phyloP scores from a whole-genome alignment of 1,284 basidiomycete genomes.

The Coriolopsis trogii region DNA sequence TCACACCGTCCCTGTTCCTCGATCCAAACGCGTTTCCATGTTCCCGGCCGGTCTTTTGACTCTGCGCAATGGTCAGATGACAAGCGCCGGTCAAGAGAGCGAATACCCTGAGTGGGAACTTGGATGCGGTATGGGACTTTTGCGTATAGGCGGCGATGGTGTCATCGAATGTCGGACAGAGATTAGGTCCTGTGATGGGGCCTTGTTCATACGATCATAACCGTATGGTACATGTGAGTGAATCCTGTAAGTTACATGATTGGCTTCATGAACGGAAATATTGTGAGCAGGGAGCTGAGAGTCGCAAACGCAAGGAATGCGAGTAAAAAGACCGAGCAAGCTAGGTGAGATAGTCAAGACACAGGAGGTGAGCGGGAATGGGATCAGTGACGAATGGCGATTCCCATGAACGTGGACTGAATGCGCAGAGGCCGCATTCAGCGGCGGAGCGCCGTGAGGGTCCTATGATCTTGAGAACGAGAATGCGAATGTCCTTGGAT shows the following conservation, averaged over 20 bases:
- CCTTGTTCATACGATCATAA: too few relatives aligned
- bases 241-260: too few relatives aligned
- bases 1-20: neutral
- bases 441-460: conserved; percentile 29
- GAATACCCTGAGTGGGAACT: neutral
- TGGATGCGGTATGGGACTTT: too few relatives aligned
- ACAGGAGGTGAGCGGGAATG: neutral
- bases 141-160: neutral
- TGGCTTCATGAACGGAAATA: too few relatives aligned
- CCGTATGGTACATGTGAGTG: too few relatives aligned
- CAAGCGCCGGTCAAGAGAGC: neutral
- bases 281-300: too few relatives aligned
- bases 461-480: conserved; percentile 26
- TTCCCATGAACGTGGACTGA: conserved; percentile 30
- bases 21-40: neutral
- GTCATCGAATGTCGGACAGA: neutral
- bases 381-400: conserved; percentile 1
- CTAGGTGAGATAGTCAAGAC: neutral
- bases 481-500: conserved; percentile 14
- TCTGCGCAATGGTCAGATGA: conserved; percentile 7
- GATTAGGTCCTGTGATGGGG: too few relatives aligned
- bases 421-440: conserved; percentile 19
- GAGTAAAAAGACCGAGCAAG: too few relatives aligned
- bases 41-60: neutral
- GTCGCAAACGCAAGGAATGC: too few relatives aligned